Base-by-base conservation (phyloP, 176 grass and related monocot genomes). In the Triticum dicoccoides region DNA sequence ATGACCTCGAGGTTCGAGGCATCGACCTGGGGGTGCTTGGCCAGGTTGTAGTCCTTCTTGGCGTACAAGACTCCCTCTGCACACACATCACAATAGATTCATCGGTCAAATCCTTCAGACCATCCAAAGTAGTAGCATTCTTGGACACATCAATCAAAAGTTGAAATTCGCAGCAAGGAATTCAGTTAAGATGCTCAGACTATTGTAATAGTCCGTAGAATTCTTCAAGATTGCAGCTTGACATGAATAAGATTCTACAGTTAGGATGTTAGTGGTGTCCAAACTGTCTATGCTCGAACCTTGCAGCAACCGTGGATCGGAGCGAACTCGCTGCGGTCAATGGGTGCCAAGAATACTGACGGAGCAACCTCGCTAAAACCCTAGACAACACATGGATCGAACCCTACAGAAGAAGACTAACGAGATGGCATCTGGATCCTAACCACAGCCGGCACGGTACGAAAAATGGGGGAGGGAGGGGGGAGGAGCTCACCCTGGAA, bases 31-130 rank as follows among this genome's bases (percentile, higher is more conserved):
- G 93, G 93, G 82, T 98, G 95, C 91, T 98, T 98, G 20, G 95
- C 91, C 24, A 98, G 78, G 86, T 98, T 98, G 83, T 95, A 98
- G 35, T 98, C 95, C 85, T 98, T 98, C 83, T 98, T 95, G 1
- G 95, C 93, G 83, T 92, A 98, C 32, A 98, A 69, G 27, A 95
- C 93, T 0, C 95, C 95, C 93, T 98, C 95, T 98, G 88, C 39
- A 82, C 37, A 38, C 33, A 79, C 34, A 51, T 29, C 69, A 0
- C 5, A 6, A 17, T 8, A 8, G 35, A 20, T 42, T 11, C 2
- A 42, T 37, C 5, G 33, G 13, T 29, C 3, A 29, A 8, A 45
- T 1, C 6, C 0, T 61, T 18, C 10, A 4, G 27, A 29, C 8
- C 32, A 65, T 3, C 6, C 17, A 14, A 49, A 14, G 18, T n/a